Percentiles rank a stretch among this genome's conserved stretches.
phyloP scores from a whole-genome alignment of 2,329 filamentous ascomycete genomes.

The Pseudomassariella vexata region DNA sequence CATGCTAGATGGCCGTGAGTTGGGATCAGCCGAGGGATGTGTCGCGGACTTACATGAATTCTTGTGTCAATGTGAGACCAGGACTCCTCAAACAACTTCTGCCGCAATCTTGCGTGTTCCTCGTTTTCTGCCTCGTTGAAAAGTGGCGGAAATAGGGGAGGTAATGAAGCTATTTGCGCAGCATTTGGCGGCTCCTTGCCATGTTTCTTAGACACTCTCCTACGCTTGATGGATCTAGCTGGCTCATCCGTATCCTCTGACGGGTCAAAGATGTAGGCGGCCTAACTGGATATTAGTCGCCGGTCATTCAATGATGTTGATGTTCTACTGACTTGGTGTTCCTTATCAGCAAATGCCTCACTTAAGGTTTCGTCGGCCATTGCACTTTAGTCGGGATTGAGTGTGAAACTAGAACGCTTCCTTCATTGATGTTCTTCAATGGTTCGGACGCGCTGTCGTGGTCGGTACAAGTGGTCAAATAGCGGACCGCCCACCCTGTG shows the following conservation, averaged over 20 bases:
- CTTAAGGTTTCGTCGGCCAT: conserved; percentile 19
- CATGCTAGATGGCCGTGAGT: conserved; percentile 31
- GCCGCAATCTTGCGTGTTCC: conserved; percentile 45
- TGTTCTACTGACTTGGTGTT: conserved; percentile 23
- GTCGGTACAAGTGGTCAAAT: too few species aligned
- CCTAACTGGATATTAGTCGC: conserved; percentile 32
- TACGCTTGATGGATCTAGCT: conserved; percentile 48
- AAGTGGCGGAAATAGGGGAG: conserved; percentile 40
- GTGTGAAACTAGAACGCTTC: too few species aligned
- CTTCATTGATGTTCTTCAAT: too few species aligned
- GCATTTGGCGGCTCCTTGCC: conserved; percentile 12
- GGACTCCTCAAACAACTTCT: conserved; percentile 52
- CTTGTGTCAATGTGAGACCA: conserved; percentile 61
- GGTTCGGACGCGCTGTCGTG: too few species aligned
- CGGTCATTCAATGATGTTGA: too few species aligned
- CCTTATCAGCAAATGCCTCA: conserved; percentile 21
- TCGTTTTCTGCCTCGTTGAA: conserved; percentile 48
- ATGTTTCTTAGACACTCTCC: conserved; percentile 43
- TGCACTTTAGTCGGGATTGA: too few species aligned
- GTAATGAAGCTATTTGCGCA: neutral
- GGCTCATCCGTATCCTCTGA: conserved; percentile 26
- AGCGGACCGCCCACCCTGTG: too few species aligned
- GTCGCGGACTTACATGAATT: conserved; percentile 48
- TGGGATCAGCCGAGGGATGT: conserved; percentile 13
- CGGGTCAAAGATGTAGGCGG: conserved; percentile 58